Conservation (phyloP, 1,139 yeast species). For the Blastobotrys raffinosifermentans region DNA sequence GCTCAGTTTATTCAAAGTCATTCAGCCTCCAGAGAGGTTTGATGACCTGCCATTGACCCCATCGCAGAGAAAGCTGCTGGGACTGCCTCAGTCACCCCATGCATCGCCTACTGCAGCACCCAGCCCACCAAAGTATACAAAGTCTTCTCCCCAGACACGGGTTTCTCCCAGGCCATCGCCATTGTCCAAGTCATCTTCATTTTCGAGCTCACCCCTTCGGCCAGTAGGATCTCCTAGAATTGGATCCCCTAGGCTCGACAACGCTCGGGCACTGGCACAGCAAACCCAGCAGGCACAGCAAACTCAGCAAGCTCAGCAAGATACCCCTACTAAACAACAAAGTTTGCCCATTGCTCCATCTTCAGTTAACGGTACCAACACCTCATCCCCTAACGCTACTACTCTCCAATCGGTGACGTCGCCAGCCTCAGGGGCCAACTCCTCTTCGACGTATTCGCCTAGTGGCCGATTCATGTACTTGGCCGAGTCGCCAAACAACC, state of each 20-base stretch:
- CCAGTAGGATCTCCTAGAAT: too few species aligned
- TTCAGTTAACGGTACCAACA: too few species aligned
- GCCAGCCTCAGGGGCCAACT: too few species aligned
- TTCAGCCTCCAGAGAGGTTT: constrained; percentile 34
- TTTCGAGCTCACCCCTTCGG: background rate
- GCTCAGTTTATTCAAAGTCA: constrained; percentile 33
- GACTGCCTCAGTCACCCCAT: constrained; percentile 32
- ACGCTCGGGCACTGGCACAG: background rate
- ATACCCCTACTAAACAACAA: too few species aligned
- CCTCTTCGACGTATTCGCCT: constrained; percentile 15
- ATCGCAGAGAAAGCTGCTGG: constrained; percentile 40
- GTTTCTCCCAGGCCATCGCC: constrained; percentile 25
- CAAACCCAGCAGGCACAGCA: too few species aligned
- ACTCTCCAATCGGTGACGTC: too few species aligned
- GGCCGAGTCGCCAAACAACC: constrained; percentile 18
- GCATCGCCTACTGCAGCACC: constrained; percentile 17
- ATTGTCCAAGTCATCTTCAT: constrained; percentile 24
- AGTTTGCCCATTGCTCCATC: too few species aligned
- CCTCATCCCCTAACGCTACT: too few species aligned
- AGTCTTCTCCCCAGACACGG: constrained; percentile 25
- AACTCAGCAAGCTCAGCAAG: too few species aligned
- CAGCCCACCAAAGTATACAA: constrained; percentile 29
- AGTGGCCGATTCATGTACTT: constrained; percentile 18
- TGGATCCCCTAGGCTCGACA: background rate
- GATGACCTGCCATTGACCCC: constrained; percentile 39